These are phyloP conservation scores for Chrysosphaeria jannelii DNA, from an alignment of 2,329 filamentous ascomycete species.

Conservation along the genomic window DNA sequence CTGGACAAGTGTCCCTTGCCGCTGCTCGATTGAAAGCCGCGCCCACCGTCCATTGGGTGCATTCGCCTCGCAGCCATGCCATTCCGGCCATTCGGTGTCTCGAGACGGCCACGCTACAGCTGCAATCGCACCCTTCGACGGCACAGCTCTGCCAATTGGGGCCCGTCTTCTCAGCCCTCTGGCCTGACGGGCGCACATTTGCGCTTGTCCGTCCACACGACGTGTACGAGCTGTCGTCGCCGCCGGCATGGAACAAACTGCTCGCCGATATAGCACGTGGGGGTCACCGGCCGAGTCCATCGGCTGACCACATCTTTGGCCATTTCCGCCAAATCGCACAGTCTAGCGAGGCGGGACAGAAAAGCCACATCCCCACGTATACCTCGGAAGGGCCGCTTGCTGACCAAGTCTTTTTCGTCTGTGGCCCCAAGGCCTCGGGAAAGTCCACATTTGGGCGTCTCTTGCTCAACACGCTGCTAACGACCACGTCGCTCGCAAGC, in stretches of 20 bases:
- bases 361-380: too few relatives aligned
- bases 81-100: constrained; percentile 31
- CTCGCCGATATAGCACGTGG: constrained; percentile 15
- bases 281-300: too few relatives aligned
- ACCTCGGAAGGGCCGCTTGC: constrained; percentile 6
- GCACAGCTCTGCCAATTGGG: constrained; percentile 26
- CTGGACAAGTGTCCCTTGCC: constrained; percentile 31
- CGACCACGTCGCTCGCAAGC: constrained; percentile 10
- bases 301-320: too few relatives aligned
- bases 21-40: constrained; percentile 25
- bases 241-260: constrained; percentile 29
- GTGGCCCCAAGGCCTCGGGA: constrained; percentile 40
- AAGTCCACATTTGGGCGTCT: constrained; percentile 47
- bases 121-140: constrained; percentile 16
- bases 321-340: too few relatives aligned
- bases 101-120: constrained; percentile 20
- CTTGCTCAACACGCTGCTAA: constrained; percentile 35
- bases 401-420: constrained; percentile 21
- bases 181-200: constrained; percentile 18
- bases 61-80: constrained; percentile 37
- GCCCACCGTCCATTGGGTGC: constrained; percentile 20
- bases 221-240: constrained; percentile 22
- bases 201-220: constrained; percentile 3
- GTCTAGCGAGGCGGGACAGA: too few relatives aligned
- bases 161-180: constrained; percentile 34